Conservation (phyloP, 2,329 filamentous ascomycete species). For the Orbilia ellipsospora region DNA sequence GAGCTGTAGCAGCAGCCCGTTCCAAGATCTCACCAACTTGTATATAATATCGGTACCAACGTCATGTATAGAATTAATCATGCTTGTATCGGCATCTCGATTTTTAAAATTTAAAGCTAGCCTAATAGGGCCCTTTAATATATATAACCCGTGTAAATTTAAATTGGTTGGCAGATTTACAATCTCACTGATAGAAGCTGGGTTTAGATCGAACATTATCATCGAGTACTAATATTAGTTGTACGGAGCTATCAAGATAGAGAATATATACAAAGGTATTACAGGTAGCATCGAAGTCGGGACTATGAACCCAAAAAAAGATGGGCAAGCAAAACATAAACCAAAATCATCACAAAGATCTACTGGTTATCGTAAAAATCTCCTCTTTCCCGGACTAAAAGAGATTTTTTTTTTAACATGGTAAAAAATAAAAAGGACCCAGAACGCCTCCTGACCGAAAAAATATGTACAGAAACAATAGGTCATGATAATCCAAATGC, state of each 20-base stretch:
- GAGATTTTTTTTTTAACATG: neutral
- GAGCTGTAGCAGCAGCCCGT: too few relatives aligned
- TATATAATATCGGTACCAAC: too few relatives aligned
- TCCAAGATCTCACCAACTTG: too few relatives aligned
- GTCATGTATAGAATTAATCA: too few relatives aligned
- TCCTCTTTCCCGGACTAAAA: neutral
- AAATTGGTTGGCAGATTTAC: too few relatives aligned
- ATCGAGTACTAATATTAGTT: neutral
- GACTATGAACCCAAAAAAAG: conserved; percentile 11
- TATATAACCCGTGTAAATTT: too few relatives aligned
- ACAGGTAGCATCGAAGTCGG: conserved; percentile 6
- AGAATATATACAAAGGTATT: conserved; percentile 24
- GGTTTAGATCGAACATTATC: too few relatives aligned
- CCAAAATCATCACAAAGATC: neutral
- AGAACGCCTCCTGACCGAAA: conserved; percentile 29
- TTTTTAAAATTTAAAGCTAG: too few relatives aligned
- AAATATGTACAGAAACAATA: conserved; percentile 30
- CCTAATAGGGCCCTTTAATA: too few relatives aligned
- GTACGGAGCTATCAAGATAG: conserved; percentile 3
- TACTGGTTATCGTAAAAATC: conserved; percentile 2
- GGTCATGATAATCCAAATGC: conserved; percentile 5
- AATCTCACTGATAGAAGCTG: too few relatives aligned
- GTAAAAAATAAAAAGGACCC: conserved; percentile 19
- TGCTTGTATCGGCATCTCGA: too few relatives aligned
- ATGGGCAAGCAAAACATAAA: neutral